phyloP scores from a whole-genome alignment of 176 grass and related monocot species.

The Aegilops sharonensis region DNA sequence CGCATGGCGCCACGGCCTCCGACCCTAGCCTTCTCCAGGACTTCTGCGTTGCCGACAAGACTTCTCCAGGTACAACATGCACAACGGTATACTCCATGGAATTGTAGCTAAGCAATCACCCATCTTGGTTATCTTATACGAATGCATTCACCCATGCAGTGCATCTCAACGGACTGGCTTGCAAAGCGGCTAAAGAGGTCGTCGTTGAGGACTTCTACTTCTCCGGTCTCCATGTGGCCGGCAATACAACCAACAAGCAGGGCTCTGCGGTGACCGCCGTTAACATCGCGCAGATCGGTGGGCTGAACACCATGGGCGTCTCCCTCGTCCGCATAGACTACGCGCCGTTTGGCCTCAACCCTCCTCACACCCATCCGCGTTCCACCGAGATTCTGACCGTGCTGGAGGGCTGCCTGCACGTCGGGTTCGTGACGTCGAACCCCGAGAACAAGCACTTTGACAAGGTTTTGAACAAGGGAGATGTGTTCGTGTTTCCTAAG shows the following conservation, averaged over 20 bases:
- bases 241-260: constrained; percentile 38
- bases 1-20: background rate
- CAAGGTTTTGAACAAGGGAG: too few relatives aligned
- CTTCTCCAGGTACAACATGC: background rate
- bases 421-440: too few relatives aligned
- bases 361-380: too few relatives aligned
- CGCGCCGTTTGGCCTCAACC: too few relatives aligned
- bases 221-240: background rate
- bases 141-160: background rate
- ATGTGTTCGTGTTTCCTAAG: too few relatives aligned
- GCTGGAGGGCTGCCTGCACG: too few relatives aligned
- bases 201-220: constrained; percentile 26
- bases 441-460: too few relatives aligned
- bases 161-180: background rate
- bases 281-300: constrained; percentile 21
- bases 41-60: background rate
- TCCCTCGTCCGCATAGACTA: too few relatives aligned
- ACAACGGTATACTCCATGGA: background rate
- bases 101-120: background rate
- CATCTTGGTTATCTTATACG: background rate
- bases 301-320: too few relatives aligned
- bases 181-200: constrained; percentile 23
- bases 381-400: too few relatives aligned
- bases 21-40: constrained; percentile 12
- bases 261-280: constrained; percentile 20